Evolutionary conservation across 2,329 filamentous ascomycete genomes (phyloP), one percentile per base, ranked within the genome.

Genomic region (Ophiostoma populinum): DNA sequence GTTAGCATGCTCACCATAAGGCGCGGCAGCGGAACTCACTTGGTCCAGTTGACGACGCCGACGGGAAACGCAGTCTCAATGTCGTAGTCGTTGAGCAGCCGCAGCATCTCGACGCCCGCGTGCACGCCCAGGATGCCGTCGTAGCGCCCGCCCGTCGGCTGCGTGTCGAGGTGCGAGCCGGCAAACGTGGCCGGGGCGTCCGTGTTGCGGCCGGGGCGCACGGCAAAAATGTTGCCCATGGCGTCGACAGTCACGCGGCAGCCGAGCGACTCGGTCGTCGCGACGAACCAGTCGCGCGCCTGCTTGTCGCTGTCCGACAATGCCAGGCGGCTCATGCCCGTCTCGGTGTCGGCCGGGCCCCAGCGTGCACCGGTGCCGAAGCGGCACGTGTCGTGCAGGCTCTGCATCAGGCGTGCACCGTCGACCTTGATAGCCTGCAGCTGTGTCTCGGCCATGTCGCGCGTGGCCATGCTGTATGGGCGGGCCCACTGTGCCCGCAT

Each of bases 211-310:
- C 80, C 80, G 3, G 72, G 67, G 2, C 75, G 65, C 4, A 81
- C 61, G 1, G 80, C 80, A 49, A 87, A 87, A 38, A 78, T 79
- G 43, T 87, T 87, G n/a, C 80, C 80, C 70, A 87, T 85, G 16
- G 68, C 60, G 48, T 90, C 81, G 1, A 82, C 53, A 0, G 65
- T 74, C 6, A 79, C 62, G 3, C 63, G 61, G 50, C 80, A 87
- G 7, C 74, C 76, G 0, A 86, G 55, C 0, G 55, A 56, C 45
- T 68, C 54, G 2, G 69, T 71, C 0, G 70, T 74, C 13, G 72
- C 50, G 0, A 74, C 64, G 43, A 87, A 85, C 80, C 80, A 87
- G 51, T 80, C 72, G 25, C 81, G 68, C 9, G 67, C 79, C 46
- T 68, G 55, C 49, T 76, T 80, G 50, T 87, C 81, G 2, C 70